Base-by-base conservation (phyloP, 2,329 filamentous ascomycete genomes). In the Aspergillus novoparasiticus region DNA sequence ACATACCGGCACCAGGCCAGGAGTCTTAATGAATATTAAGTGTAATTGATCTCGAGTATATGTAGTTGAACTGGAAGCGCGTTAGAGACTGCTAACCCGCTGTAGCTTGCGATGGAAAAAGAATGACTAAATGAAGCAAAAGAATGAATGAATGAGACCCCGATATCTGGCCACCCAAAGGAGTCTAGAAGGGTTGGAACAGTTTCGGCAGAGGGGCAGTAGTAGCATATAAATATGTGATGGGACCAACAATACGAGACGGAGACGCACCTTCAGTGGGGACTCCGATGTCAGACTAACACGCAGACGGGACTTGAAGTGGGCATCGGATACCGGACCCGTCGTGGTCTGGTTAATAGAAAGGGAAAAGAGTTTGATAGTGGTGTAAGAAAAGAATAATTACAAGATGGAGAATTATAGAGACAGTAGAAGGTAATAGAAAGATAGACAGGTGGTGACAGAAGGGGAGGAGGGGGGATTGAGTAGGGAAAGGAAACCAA, bases 1-100 rank as follows among this genome's bases (percentile, higher is more conserved):
- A 73, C 78, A 80, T 80, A 54, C 62, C 69, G 71, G 72, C 70
- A 66, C 72, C 68, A 66, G 71, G 72, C 69, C 68, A 66, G 54
- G 60, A 23, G 59, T 34, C 43, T 39, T 54, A 21, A 46, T 30
- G 21, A 28, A 32, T 36, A 54, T 54, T 54, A n/a, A 6, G 16
- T 21, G 19, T 23, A 21, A 19, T 36, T 11, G 41, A 57, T 36
- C 26, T 59, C 34, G 57, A 36, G 21, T 34, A 14, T 21, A n/a
- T 34, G 41, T 8, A 21, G 26, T 56, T 57, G 45, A 46, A 54
- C 63, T 64, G 23, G 32, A 21, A 16, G 48, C 46, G 26, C 26
- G 43, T 46, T 5, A 46, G 55, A 58, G 53, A 41, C 16, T 19
- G 19, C 14, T 8, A 41, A 41, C 39, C 9, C 16, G 19, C 11